phyloP scores from a whole-genome alignment of 148 eudicot genomes.

The Cornus kousa region DNA sequence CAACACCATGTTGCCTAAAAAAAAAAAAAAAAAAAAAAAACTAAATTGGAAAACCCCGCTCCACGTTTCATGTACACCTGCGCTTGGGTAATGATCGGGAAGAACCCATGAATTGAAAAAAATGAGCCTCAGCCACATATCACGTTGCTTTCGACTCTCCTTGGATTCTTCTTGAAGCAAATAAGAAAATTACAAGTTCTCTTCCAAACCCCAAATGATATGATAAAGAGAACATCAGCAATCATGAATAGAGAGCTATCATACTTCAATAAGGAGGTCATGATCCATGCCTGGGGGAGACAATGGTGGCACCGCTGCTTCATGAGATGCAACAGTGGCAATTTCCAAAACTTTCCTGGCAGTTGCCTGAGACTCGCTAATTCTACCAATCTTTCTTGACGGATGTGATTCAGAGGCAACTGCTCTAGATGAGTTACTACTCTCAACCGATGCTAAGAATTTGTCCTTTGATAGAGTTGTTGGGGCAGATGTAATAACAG shows the following conservation, averaged over 20 bases:
- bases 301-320: constrained; percentile 72
- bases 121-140: neutral
- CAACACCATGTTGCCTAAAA: neutral
- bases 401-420: constrained; percentile 24
- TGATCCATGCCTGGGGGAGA: constrained; percentile 59
- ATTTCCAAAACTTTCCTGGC: constrained; percentile 49
- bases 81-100: constrained; percentile 73
- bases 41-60: neutral
- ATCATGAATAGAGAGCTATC: constrained; percentile 3
- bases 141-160: constrained; percentile 17
- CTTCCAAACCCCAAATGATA: neutral
- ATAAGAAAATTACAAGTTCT: neutral
- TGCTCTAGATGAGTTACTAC: constrained; percentile 48
- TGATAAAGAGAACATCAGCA: constrained; percentile 15
- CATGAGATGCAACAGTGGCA: constrained; percentile 24
- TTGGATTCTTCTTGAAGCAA: neutral
- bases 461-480: constrained; percentile 46
- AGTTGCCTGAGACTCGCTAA: constrained; percentile 43
- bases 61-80: constrained; percentile 34
- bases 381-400: constrained; percentile 53
- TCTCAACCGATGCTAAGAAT: constrained; percentile 51
- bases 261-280: constrained; percentile 33
- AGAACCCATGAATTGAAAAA: constrained; percentile 24
- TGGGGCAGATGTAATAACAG: constrained; percentile 60
- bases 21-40: too few relatives aligned